Evolutionary conservation across 2,329 filamentous ascomycete species (phyloP), one percentile per base, ranked within the genome.

Genomic region (Scedosporium minutisporum): DNA sequence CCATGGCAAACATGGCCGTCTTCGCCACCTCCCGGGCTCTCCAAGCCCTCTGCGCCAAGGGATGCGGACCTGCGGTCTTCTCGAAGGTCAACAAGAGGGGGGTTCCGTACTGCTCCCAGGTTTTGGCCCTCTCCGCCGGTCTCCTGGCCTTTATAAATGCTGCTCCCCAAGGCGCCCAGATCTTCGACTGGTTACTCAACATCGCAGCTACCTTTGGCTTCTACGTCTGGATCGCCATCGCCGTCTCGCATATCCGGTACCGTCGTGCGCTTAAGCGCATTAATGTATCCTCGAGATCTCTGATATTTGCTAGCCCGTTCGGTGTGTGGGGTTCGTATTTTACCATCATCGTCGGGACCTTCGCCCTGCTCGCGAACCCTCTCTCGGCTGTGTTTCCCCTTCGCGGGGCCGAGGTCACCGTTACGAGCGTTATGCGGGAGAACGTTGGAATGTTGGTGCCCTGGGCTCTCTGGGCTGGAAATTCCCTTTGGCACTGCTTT

Each of bases 191-290:
- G 78, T 72, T 81, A 60, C 71, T 78, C 57, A 78, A 78, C 58
- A 69, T 82, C 6, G 76, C 76, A 48, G 77, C 78, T 2, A 74
- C 79, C 16, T 74, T 77, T 29, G 76, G 75, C 57, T 72, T 80
- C 63, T 76, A 82, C 65, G 80, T 78, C 57, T 82, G 80, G 80
- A 73, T 74, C 23, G 77, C 72, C 62, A 76, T 80, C 64, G 77
- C 74, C 66, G 64, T 77, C 33, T 75, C 76, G 41, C 80, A 80
- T 65, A 74, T 82, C 65, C 75, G 75, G 59, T 79, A 79, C 68
- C 73, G 76, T 65, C 66, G 69, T 6, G 78, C 76, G 4, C 70
- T 78, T 57, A 70, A 70, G 25, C 71, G 68, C 0, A 77, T 79
- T 60, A 72, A 72, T 4, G 69, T 76, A 58, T 68, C 72, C 58